phyloP scores from a whole-genome alignment of 208 protist genomes.

The Trypanosoma vivax region DNA sequence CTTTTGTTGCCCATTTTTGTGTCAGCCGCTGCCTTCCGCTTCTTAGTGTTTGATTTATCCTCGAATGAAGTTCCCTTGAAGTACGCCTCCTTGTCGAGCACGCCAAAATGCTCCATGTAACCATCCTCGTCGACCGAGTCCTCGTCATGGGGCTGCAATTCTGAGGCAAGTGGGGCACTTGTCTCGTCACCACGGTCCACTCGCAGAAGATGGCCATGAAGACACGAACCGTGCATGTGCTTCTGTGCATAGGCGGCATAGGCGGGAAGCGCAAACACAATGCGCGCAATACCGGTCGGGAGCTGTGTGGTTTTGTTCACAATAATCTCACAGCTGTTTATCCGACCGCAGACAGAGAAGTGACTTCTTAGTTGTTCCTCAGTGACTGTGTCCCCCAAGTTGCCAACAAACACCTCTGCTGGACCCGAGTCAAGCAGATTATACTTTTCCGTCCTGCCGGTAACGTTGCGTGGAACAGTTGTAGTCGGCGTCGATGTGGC shows the following conservation, averaged over 20 bases:
- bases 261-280: conserved; percentile 71
- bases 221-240: conserved; percentile 73
- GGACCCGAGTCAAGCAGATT: conserved; percentile 73
- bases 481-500: not conserved
- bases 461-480: conserved; percentile 22
- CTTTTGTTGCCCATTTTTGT: conserved; percentile 7
- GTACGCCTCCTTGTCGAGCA: conserved; percentile 66
- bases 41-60: conserved; percentile 27
- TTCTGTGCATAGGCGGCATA: conserved; percentile 82
- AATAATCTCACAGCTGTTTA: conserved; percentile 61
- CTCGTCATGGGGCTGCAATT: conserved; percentile 30
- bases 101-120: conserved; percentile 61
- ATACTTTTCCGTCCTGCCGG: conserved; percentile 75
- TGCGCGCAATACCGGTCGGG: conserved; percentile 64
- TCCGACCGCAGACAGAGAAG: conserved; percentile 64
- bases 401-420: conserved; percentile 75
- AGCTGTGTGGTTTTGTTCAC: conserved; percentile 71
- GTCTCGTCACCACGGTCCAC: conserved; percentile 80
- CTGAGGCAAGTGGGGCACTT: conserved; percentile 55
- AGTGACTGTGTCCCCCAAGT: conserved; percentile 72
- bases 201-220: conserved; percentile 67
- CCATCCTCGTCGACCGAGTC: conserved; percentile 76
- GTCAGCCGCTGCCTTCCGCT: conserved; percentile 14
- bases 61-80: conserved; percentile 80
- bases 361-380: conserved; percentile 71